These are phyloP conservation scores for Yamadazyma sp. DNA, from an alignment of 1,139 yeast genomes.

Conservation along the genomic window DNA sequence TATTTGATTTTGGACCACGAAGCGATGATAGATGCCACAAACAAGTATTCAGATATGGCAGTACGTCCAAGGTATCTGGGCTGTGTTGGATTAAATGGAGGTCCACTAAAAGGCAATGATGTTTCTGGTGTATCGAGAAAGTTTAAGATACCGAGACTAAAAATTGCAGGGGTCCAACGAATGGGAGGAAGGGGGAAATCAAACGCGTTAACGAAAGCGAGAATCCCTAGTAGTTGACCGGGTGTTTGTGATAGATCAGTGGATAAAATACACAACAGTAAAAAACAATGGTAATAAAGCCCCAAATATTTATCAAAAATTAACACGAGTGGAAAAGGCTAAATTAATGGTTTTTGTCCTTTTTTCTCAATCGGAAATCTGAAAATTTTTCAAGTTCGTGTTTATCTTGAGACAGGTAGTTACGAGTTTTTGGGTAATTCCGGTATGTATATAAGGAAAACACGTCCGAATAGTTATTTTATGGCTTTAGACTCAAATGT, in stretches of 20 bases:
- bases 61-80: too few relatives aligned
- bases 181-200: too few relatives aligned
- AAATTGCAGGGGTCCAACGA: too few relatives aligned
- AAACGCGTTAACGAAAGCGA: too few relatives aligned
- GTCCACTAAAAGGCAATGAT: too few relatives aligned
- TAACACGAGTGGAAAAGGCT: constrained; percentile 5
- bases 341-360: neutral
- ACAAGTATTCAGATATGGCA: neutral
- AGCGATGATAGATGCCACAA: neutral
- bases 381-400: neutral
- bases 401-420: neutral
- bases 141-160: too few relatives aligned
- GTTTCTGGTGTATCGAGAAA: too few relatives aligned
- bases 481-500: too few relatives aligned
- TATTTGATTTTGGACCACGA: neutral
- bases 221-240: neutral
- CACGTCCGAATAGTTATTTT: too few relatives aligned
- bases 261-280: too few relatives aligned
- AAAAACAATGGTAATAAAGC: neutral
- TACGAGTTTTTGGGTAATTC: neutral
- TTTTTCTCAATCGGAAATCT: neutral
- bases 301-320: neutral
- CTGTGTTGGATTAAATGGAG: too few relatives aligned
- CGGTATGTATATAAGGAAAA: too few relatives aligned
- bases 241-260: neutral